Evolutionary conservation across 139 green algal species (phyloP), one percentile per base, ranked within the genome.

Genomic region (Edaphochlamys debaryana): DNA sequence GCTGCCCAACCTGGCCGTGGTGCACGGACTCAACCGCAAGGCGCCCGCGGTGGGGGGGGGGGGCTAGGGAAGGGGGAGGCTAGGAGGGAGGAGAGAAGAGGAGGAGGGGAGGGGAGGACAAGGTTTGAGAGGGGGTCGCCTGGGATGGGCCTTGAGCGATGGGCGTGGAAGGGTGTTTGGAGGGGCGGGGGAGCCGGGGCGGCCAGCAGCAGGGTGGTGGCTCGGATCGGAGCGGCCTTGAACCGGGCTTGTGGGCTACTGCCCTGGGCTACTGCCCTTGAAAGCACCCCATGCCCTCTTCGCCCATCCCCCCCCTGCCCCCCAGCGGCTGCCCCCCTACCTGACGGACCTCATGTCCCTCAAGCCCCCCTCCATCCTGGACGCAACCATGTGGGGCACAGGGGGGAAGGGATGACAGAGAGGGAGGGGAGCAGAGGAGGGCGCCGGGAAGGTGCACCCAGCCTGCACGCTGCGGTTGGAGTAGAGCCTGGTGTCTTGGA

Each of bases 1-100:
- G 23, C 63, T 82, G 76, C 76, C 76, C 76, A 82, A 82, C 34
- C 60, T 82, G 42, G 76, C 76, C 1, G 76, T 82, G 32, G 42
- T 82, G 62, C 76, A 82, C 37, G 76, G 76, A 17, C 76, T 82
- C 62, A 82, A 82, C 63, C 62, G 63, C 32, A 66, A 64, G 32
- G 38, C 76, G 9, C 40, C 40, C 2, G 30, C 30, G 41, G 60
- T 70, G 60, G 22, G 75, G 25, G 30, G 30, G 17, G 41, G 27
- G 29, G 42, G 9, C 15, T 19, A 17, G 67, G 22, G 38, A 23
- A 9, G 48, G 48, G 48, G 48, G 48, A 54, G 48, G 48, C 48
- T 15, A 54, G 48, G 48, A 15, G 23, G 19, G 5, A 29, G 20
- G 6, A 5, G 54, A 30, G 20, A 30, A 22, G 20, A 30, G 20